A percentile compares a stretch with the other conserved stretches of the same genome.
These are phyloP conservation scores for Mycena alexandri DNA, from an alignment of 768 basidiomycete species.

Conservation along the genomic window DNA sequence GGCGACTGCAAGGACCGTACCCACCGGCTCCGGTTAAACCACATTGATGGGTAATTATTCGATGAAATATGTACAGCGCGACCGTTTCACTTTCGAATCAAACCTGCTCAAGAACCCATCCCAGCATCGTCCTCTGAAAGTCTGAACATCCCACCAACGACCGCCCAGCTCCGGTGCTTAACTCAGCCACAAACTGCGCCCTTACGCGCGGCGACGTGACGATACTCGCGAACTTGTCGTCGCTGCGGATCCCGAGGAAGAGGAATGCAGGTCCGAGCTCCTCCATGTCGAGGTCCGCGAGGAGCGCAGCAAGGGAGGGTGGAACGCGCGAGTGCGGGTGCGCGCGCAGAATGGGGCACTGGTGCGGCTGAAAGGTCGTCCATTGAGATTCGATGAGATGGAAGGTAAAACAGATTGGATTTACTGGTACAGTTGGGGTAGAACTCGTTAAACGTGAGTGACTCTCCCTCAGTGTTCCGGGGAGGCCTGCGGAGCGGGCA, in stretches of 20 bases:
- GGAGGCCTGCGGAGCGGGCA: constrained; percentile 1
- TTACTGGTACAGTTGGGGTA: too few relatives aligned
- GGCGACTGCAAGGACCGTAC: too few relatives aligned
- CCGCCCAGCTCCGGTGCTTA: too few relatives aligned
- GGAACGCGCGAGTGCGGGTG: neutral
- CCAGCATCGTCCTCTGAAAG: neutral
- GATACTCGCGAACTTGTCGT: neutral
- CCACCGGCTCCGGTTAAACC: too few relatives aligned
- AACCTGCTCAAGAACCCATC: neutral
- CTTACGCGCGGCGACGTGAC: neutral
- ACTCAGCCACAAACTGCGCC: neutral
- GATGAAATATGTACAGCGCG: too few relatives aligned
- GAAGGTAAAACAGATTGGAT: too few relatives aligned
- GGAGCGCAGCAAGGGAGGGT: neutral
- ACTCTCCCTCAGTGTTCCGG: neutral
- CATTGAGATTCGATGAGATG: too few relatives aligned
- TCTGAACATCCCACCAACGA: neutral
- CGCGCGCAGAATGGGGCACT: neutral
- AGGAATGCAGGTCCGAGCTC: constrained; percentile 5
- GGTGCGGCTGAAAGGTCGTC: neutral
- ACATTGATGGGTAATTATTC: too few relatives aligned
- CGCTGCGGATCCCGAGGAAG: neutral
- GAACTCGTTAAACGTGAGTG: too few relatives aligned
- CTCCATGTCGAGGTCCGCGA: neutral
- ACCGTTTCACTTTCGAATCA: neutral